Base-by-base conservation (phyloP, 2,329 filamentous ascomycete species). In the Claviceps monticola region DNA sequence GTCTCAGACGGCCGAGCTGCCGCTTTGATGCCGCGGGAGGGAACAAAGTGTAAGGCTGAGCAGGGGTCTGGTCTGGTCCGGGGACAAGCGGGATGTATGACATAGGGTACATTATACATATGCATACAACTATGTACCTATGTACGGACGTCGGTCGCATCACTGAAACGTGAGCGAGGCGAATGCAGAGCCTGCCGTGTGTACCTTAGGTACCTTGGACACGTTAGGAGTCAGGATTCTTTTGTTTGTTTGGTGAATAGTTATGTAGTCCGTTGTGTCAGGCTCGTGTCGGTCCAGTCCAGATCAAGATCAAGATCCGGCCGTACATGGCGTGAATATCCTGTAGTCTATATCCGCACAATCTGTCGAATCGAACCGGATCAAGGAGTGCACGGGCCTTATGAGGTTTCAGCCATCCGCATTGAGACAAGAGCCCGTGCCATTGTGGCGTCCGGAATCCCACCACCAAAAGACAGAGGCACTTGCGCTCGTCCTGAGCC, bases 381-480 rank as follows among this genome's bases (percentile, higher is more conserved):
- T 34, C 26, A 17, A 38, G 9, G 21, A 23, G 43, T 37, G 43
- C 49, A 41, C 49, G 49, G 39, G 43, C 49, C 34, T 34, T 23
- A 4, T 11, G 43, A 19, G 26, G 49, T 51, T 51, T 51, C 49
- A 46, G 49, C 43, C 42, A 39, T 34, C 50, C 43, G 21, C n/a
- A 47, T 43, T 38, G 23, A 51, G 50, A 42, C 36, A 29, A n/a
- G 21, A 37, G 36, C 19, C 23, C 49, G 43, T 46, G 37, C 23
- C 21, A 19, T 51, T 39, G 49, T 41, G 43, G 43, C 37, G 36
- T 46, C 26, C 14, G n/a, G 26, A 36, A 37, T 49, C 48, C 48
- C 39, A 44, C 48, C 17, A n/a, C 6, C 2, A 16, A 9, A 42
- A 8, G 2, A 42, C 14, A 9, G 21, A 21, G 45, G 45, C n/a